phyloP scores from a whole-genome alignment of 148 eudicot species.

The Oxyria digyna region DNA sequence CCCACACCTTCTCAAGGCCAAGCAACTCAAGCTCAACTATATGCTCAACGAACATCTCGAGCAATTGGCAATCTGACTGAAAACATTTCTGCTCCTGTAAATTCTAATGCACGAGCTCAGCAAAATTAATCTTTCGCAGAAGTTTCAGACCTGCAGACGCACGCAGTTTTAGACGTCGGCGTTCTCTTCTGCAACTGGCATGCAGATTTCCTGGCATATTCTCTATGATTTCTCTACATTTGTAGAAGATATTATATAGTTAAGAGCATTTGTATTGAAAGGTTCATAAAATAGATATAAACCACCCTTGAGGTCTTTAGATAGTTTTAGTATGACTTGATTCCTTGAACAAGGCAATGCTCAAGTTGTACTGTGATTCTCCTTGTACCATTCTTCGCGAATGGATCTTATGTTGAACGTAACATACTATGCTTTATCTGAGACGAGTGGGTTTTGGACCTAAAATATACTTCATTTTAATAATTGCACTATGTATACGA shows the following conservation, averaged over 20 bases:
- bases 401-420: too few species aligned
- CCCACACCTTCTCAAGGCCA: conserved; percentile 6
- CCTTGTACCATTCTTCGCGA: neutral
- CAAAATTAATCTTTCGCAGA: neutral
- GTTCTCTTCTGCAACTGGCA: neutral
- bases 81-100: neutral
- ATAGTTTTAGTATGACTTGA: neutral
- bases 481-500: too few species aligned
- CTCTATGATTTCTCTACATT: neutral
- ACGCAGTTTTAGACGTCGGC: neutral
- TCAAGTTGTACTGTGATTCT: neutral
- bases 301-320: too few species aligned
- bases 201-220: neutral
- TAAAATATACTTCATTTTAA: neutral
- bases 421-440: too few species aligned
- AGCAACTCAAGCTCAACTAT: conserved; percentile 15
- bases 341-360: neutral
- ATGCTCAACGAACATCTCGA: conserved; percentile 16
- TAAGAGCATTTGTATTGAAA: neutral
- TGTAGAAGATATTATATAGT: neutral
- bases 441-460: too few species aligned
- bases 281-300: neutral
- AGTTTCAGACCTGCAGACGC: too few species aligned
- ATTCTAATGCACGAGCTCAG: neutral
- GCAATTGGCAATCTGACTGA: conserved; percentile 9